These are phyloP conservation scores for Fraxinus excelsior DNA, from an alignment of 257 asterid genomes.

Conservation along the genomic window DNA sequence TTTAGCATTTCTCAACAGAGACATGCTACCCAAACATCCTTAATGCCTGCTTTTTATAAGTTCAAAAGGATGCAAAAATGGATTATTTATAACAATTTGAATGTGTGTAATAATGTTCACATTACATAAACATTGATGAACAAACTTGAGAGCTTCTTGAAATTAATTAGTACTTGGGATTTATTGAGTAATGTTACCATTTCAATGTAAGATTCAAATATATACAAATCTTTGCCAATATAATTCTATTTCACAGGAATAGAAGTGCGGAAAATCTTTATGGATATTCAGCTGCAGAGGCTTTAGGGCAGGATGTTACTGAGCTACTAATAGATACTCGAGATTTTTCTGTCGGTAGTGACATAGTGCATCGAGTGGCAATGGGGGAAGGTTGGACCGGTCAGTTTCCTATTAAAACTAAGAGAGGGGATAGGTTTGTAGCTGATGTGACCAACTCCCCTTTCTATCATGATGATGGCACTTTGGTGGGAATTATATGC, in stretches of 20 bases:
- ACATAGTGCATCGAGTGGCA: constrained; percentile 51
- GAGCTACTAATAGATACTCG: constrained; percentile 52
- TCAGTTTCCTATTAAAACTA: constrained; percentile 68
- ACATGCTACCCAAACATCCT: neutral
- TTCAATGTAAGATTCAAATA: neutral
- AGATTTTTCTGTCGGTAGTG: constrained; percentile 45
- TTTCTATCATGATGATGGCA: constrained; percentile 76
- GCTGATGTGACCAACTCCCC: constrained; percentile 72
- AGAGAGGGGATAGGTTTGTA: constrained; percentile 58
- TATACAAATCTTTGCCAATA: neutral
- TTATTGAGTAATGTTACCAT: neutral
- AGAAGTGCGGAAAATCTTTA: constrained; percentile 69
- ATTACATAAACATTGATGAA: neutral
- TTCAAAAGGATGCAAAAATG: neutral
- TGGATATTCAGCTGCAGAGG: constrained; percentile 76
- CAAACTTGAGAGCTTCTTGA: neutral
- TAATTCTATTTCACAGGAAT: constrained; percentile 58
- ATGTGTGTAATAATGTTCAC: neutral
- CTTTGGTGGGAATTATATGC: constrained; percentile 64
- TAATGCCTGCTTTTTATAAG: neutral
- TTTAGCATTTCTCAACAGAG: neutral
- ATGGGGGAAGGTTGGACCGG: constrained; percentile 90
- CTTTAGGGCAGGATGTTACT: constrained; percentile 57
- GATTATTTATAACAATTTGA: neutral
- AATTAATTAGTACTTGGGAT: neutral